These are phyloP conservation scores for Colletotrichum cuscutae DNA, from an alignment of 2,329 filamentous ascomycete genomes.

Conservation along the genomic window DNA sequence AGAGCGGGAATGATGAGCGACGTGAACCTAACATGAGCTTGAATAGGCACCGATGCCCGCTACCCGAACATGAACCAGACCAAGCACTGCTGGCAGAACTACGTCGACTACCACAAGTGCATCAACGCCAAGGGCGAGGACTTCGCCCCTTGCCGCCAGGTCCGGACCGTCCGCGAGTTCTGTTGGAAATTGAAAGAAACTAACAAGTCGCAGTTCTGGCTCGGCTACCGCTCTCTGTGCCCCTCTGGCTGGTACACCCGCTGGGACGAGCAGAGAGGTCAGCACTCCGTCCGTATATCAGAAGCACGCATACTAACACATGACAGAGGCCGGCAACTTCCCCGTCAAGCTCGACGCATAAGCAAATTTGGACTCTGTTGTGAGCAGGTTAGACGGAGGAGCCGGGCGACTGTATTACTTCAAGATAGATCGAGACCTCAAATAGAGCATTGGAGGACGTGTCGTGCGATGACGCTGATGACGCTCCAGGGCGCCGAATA, in stretches of 20 bases:
- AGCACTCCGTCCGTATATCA: constrained; percentile 44
- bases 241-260: constrained; percentile 92
- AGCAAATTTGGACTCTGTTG: constrained; percentile 37
- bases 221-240: constrained; percentile 97
- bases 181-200: constrained; percentile 25
- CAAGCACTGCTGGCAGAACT: constrained; percentile 99
- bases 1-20: constrained; percentile 1
- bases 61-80: constrained; percentile 99
- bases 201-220: constrained; percentile 78
- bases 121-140: constrained; percentile 98
- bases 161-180: constrained; percentile 53
- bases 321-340: constrained; percentile 75
- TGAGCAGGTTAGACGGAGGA: constrained; percentile 30
- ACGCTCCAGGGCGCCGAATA: constrained; percentile 23
- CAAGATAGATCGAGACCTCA: constrained; percentile 40
- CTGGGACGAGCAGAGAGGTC: constrained; percentile 98
- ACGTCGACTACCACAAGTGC: constrained; percentile 99
- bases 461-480: constrained; percentile 28
- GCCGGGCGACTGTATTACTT: constrained; percentile 49
- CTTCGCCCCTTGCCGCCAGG: constrained; percentile 96
- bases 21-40: constrained; percentile 11
- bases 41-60: constrained; percentile 95
- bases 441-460: constrained; percentile 36
- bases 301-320: constrained; percentile 25
- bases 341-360: constrained; percentile 73